Percentiles rank a stretch among this genome's conserved stretches.
phyloP scores from a whole-genome alignment of 2,329 filamentous ascomycete species.

The Fusarium aywerte region DNA sequence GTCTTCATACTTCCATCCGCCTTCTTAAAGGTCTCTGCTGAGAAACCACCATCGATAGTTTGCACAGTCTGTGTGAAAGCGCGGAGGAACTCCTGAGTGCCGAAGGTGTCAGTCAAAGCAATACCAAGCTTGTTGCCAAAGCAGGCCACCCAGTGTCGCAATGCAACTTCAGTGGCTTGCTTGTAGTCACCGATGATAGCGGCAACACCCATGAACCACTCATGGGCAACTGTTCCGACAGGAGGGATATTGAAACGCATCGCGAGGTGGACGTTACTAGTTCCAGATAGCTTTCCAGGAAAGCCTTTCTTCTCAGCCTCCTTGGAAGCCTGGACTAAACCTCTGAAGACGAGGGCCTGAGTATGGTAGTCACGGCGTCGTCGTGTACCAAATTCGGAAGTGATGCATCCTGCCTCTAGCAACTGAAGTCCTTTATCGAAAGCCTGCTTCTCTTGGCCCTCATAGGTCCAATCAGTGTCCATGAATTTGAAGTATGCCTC shows the following conservation, averaged over 20 bases:
- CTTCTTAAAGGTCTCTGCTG: constrained; percentile 56
- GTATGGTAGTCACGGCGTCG: constrained; percentile 93
- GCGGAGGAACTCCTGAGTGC: constrained; percentile 86
- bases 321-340: constrained; percentile 80
- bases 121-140: constrained; percentile 89
- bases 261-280: constrained; percentile 96
- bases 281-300: constrained; percentile 81
- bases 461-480: constrained; percentile 91
- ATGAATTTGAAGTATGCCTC: constrained; percentile 98
- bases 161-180: constrained; percentile 82
- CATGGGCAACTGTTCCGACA: constrained; percentile 90
- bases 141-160: constrained; percentile 89
- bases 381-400: constrained; percentile 94
- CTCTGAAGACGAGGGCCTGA: constrained; percentile 89
- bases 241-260: constrained; percentile 90
- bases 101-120: constrained; percentile 95
- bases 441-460: constrained; percentile 86
- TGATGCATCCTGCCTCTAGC: constrained; percentile 83
- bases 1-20: constrained; percentile 61
- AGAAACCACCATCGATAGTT: constrained; percentile 56
- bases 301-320: constrained; percentile 73
- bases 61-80: constrained; percentile 77
- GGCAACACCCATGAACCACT: constrained; percentile 99
- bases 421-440: constrained; percentile 82
- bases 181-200: constrained; percentile 89